Percentiles rank a stretch among this genome's conserved stretches.
phyloP scores from a whole-genome alignment of 306 rosid genomes.

The Casuarina cunninghamiana region DNA sequence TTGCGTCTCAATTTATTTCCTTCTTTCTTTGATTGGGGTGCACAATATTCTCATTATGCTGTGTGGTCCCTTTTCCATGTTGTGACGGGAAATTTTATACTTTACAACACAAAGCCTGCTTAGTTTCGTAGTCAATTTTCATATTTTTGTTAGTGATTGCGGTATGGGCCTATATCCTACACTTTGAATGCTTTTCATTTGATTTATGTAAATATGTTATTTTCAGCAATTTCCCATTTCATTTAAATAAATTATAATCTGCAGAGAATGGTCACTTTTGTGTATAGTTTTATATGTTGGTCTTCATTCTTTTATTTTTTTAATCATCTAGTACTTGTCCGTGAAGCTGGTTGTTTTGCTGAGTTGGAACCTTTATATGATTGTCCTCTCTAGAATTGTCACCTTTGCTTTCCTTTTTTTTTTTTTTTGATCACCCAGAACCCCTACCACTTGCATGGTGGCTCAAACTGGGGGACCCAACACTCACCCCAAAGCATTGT shows the following conservation, averaged over 20 bases:
- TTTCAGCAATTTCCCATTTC: too few relatives aligned
- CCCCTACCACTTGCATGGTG: too few relatives aligned
- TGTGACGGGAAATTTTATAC: not conserved
- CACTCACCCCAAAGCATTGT: too few relatives aligned
- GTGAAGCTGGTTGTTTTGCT: not conserved
- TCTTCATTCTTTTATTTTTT: not conserved
- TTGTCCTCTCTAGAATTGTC: not conserved
- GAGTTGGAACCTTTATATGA: not conserved
- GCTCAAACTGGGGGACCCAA: too few relatives aligned
- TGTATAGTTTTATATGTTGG: not conserved
- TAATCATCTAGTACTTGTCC: not conserved
- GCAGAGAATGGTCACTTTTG: not conserved
- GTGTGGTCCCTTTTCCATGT: constrained; percentile 2
- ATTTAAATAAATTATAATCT: not conserved
- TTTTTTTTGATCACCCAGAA: too few relatives aligned
- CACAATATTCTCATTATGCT: not conserved
- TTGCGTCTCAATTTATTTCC: not conserved
- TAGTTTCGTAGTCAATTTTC: not conserved
- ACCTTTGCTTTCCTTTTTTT: not conserved
- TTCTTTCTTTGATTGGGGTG: not conserved
- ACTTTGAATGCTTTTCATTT: not conserved
- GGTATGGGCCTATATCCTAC: not conserved
- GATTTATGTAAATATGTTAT: too few relatives aligned
- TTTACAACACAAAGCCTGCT: not conserved
- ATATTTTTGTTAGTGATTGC: not conserved